Percentiles rank a stretch among this genome's conserved stretches.
Conservation (phyloP, 2,329 filamentous ascomycete species). For the Fusarium liriodendri region DNA sequence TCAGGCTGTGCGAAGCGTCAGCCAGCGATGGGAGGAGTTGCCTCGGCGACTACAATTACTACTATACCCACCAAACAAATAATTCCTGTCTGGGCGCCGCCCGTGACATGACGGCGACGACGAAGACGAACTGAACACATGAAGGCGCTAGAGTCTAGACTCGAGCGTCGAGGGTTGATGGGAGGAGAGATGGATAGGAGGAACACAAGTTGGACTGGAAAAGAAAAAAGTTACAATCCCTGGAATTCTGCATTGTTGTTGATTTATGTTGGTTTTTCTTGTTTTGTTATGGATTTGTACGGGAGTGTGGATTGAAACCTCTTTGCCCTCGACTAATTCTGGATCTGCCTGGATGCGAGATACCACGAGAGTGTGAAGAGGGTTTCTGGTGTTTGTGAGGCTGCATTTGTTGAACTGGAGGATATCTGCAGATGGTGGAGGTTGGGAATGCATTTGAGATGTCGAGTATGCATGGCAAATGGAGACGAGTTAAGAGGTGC, state of each 20-base stretch:
- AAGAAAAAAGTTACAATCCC: slow-evolving; percentile 44
- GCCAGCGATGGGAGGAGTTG: slow-evolving; percentile 48
- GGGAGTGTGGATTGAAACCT: slow-evolving; percentile 17
- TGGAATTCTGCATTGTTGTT: slow-evolving; percentile 38
- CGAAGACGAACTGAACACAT: slow-evolving; percentile 42
- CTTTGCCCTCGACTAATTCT: slow-evolving; percentile 39
- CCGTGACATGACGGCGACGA: slow-evolving; percentile 47
- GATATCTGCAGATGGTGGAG: slow-evolving; percentile 11
- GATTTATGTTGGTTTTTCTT: slow-evolving; percentile 27
- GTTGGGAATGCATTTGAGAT: slow-evolving; percentile 3
- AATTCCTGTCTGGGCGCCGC: slow-evolving; percentile 52
- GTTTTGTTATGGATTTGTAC: slow-evolving; percentile 18
- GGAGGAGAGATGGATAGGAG: slow-evolving; percentile 30
- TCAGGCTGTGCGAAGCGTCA: slow-evolving; percentile 45
- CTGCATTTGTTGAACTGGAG: slow-evolving; percentile 26
- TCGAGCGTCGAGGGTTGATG: slow-evolving; percentile 27
- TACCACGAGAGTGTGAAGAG: slow-evolving; percentile 21
- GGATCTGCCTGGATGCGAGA: slow-evolving; percentile 42
- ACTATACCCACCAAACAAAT: slow-evolving; percentile 53
- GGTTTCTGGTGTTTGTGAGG: slow-evolving; percentile 22
- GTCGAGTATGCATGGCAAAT: background rate
- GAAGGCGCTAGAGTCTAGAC: slow-evolving; percentile 32
- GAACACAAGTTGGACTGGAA: slow-evolving; percentile 31
- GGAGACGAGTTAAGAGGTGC: background rate
- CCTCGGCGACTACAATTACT: slow-evolving; percentile 52